These are phyloP conservation scores for Pyrenula massariospora DNA, from an alignment of 495 filamentous ascomycete genomes.

Conservation along the genomic window DNA sequence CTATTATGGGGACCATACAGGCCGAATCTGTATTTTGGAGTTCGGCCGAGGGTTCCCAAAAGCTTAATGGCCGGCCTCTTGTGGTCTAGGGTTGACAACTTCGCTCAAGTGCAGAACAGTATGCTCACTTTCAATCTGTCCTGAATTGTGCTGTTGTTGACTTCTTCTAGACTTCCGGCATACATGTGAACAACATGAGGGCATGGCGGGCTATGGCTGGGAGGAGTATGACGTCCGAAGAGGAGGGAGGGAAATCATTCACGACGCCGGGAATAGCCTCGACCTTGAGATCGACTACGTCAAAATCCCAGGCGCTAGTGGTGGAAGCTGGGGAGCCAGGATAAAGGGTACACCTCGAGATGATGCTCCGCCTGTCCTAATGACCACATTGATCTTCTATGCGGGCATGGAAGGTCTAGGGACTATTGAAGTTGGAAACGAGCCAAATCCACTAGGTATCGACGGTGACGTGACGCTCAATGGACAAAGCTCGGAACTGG, in stretches of 20 bases:
- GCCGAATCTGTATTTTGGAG: conserved; percentile 91
- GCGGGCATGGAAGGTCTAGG: conserved; percentile 68
- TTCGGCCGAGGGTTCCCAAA: conserved; percentile 76
- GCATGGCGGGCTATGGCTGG: conserved; percentile 95
- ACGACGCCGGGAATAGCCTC: conserved; percentile 74
- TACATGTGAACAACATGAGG: conserved; percentile 91
- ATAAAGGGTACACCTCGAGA: conserved; percentile 72
- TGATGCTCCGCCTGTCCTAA: conserved; percentile 50
- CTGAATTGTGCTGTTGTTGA: background rate
- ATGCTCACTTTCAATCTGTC: conserved; percentile 21
- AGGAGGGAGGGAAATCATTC: conserved; percentile 80
- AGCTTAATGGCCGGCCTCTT: conserved; percentile 75
- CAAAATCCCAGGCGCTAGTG: conserved; percentile 80
- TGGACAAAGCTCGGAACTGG: conserved; percentile 62
- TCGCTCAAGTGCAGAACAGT: conserved; percentile 67
- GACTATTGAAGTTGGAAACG: conserved; percentile 44
- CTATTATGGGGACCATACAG: conserved; percentile 95
- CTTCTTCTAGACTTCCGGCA: conserved; percentile 62
- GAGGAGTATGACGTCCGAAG: conserved; percentile 83
- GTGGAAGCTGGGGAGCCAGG: conserved; percentile 83
- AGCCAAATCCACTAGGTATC: conserved; percentile 45
- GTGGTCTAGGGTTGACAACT: conserved; percentile 84
- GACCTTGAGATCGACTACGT: conserved; percentile 89
- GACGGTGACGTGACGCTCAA: conserved; percentile 62
- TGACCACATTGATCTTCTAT: conserved; percentile 72